Evolutionary conservation across 2,329 filamentous ascomycete genomes (phyloP), one percentile per base, ranked within the genome.

Genomic region (Neonectria sp.): DNA sequence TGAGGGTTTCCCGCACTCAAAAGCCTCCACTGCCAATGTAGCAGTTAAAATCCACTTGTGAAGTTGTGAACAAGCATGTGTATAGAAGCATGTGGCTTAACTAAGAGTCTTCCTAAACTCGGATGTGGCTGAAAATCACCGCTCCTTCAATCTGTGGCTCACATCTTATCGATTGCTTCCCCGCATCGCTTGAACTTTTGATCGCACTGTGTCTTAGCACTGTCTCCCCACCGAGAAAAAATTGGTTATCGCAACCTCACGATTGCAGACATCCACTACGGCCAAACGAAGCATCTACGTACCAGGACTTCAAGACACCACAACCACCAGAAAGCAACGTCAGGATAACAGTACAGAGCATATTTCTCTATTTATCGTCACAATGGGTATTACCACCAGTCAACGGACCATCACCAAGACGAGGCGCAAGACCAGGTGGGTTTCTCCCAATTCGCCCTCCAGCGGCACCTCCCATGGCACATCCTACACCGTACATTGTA

Each of bases 331-430:
- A 33, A 45, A 43, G 31, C 17, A 27, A 11, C 55, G 17, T 33
- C 29, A 48, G 17, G 21, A 17, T 13, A 29, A 7, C 12, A 51
- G 7, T 17, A 25, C 15, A 24, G 21, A 12, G 40, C 6, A 9
- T 27, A 25, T 45, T 4, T 12, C 29, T 29, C 24, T 35, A 12
- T 9, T 24, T 6, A 49, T 29, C 37, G 37, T 27, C 52, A 73
- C 13, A 13, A 95, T 95, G 92, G 92, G 92, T 52, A 88, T 93
- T 68, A 84, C 86, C 33, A 89, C 89, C 72, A 91, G 40, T n/a
- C 40, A 91, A 78, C 85, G 86, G 52, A 91, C 89, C n/a, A 86
- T 90, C 70, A 90, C 89, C 63, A 95, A 95, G 83, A 95, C 92
- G 4, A 89, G 93, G 81, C 88, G 92, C 70, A 89, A 90, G 77